Base-by-base conservation (phyloP, 306 rosid genomes). In the Cucurbita pepo region DNA sequence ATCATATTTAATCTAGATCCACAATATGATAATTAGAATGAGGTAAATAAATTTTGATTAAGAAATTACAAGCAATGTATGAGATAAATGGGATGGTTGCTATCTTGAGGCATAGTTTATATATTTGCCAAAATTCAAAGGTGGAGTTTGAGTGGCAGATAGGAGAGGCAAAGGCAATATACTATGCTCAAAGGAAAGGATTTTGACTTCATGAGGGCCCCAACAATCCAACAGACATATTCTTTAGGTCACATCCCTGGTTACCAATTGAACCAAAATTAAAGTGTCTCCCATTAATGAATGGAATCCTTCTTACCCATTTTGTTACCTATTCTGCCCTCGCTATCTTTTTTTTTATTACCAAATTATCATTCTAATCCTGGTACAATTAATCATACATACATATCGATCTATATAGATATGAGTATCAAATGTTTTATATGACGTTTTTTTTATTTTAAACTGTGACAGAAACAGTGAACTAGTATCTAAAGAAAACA, bases 71-170 rank as follows among this genome's bases (percentile, higher is more conserved):
- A 61, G 47, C 22, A 62, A 62, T 37, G 69, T 16, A 38, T 62
- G 69, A 37, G 14, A 62, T 9, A 16, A 62, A 62, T 62, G 69
- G 13, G 69, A 62, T 38, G 69, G 25, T 62, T 38, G 50, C 69
- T 62, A 62, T 38, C 69, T 6, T 59, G 44, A 59, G 65, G 44
- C 1, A 34, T 34, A 59, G 65, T 59, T 30, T 34, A 11, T 25
- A 25, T 57, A 10, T 57, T 11, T 22, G 40, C 62, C 38, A 22
- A 57, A 59, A 13, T 34, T 59, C 44, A 61, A 61, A 37, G 69
- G 69, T 38, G 69, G 69, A 61, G 69, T 61, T 36, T 61, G 69
- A 61, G 69, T 64, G 71, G 71, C 13, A 64, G n/a, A 64, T 34
- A 18, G 70, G 8, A 63, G 69, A 43, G 52, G 36, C 50, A 62